Conservation (phyloP, 2,329 filamentous ascomycete species). For the Nemania abortiva region DNA sequence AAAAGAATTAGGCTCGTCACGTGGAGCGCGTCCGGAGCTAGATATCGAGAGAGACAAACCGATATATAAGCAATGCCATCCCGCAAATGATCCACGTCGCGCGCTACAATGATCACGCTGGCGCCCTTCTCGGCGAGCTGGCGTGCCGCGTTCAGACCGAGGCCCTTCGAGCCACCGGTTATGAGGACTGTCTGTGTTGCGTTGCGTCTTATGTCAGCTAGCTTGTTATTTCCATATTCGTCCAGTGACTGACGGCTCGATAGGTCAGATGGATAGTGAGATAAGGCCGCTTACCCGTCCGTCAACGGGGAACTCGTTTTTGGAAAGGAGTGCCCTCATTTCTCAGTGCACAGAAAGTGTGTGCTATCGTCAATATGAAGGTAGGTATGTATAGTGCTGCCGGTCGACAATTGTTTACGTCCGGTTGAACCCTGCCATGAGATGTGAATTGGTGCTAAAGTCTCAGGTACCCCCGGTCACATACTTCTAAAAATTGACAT, state of each 20-base stretch:
- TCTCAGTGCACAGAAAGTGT: not conserved
- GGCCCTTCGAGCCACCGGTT: slow-evolving; percentile 77
- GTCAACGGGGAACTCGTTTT: slow-evolving; percentile 72
- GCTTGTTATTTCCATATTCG: not conserved
- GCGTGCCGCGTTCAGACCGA: slow-evolving; percentile 72
- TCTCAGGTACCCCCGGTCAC: not conserved
- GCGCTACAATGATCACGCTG: slow-evolving; percentile 75
- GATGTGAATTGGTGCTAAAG: not conserved
- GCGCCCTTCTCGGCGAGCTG: slow-evolving; percentile 74
- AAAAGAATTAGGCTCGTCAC: not conserved
- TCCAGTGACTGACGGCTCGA: not conserved
- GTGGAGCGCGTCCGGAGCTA: not conserved
- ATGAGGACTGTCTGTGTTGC: slow-evolving; percentile 68
- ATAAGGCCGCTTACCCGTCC: slow-evolving; percentile 61
- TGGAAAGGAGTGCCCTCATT: slow-evolving; percentile 38
- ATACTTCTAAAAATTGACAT: not conserved
- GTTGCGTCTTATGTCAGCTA: slow-evolving; percentile 49
- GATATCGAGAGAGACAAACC: slow-evolving; percentile 49
- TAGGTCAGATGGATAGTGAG: not conserved
- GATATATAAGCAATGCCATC: slow-evolving; percentile 66
- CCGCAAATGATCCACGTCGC: slow-evolving; percentile 70
- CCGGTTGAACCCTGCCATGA: not conserved
- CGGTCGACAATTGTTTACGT: not conserved
- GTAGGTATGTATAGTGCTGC: not conserved
- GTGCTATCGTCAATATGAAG: not conserved